Percentiles rank a stretch among this genome's conserved stretches.
Evolutionary conservation across 352 stramenopile species (phyloP).

Genomic region (Globisporangium megalacanthum): DNA sequence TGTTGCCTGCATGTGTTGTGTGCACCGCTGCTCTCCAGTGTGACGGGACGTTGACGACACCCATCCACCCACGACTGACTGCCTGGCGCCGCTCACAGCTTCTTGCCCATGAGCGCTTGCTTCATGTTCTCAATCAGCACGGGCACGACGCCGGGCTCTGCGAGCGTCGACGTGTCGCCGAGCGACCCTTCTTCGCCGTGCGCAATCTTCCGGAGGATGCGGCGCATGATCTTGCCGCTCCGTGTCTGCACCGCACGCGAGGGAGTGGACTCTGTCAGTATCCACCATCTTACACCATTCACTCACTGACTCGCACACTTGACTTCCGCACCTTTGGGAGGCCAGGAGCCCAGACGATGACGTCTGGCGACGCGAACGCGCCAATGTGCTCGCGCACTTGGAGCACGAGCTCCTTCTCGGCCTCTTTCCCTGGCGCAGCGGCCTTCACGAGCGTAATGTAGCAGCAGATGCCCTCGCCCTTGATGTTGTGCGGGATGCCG

Average conservation of each 20-base stretch:
- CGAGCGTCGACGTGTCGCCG: conserved; percentile 96
- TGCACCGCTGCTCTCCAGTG: neutral
- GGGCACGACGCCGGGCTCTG: conserved; percentile 94
- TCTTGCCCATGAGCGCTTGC: conserved; percentile 54
- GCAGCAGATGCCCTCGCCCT: conserved; percentile 95
- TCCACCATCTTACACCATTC: neutral
- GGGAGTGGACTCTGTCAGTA: neutral
- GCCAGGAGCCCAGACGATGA: conserved; percentile 90
- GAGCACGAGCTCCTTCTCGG: conserved; percentile 63
- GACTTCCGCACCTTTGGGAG: conserved; percentile 79
- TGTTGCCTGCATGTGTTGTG: neutral
- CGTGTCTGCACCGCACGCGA: conserved; percentile 56
- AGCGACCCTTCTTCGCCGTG: conserved; percentile 92
- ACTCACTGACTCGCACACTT: neutral
- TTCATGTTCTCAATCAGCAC: conserved; percentile 89
- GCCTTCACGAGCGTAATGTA: conserved; percentile 92
- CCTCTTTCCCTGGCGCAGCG: conserved; percentile 46
- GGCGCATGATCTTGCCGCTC: conserved; percentile 98
- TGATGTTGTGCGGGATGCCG: conserved; percentile 94
- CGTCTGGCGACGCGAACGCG: conserved; percentile 94
- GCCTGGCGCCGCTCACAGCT: neutral
- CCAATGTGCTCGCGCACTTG: conserved; percentile 93
- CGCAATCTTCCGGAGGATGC: conserved; percentile 98
- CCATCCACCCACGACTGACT: neutral
- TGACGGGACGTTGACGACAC: conserved; percentile 3